Evolutionary conservation across 306 rosid genomes (phyloP).

Genomic region (Mucuna pruriens): DNA sequence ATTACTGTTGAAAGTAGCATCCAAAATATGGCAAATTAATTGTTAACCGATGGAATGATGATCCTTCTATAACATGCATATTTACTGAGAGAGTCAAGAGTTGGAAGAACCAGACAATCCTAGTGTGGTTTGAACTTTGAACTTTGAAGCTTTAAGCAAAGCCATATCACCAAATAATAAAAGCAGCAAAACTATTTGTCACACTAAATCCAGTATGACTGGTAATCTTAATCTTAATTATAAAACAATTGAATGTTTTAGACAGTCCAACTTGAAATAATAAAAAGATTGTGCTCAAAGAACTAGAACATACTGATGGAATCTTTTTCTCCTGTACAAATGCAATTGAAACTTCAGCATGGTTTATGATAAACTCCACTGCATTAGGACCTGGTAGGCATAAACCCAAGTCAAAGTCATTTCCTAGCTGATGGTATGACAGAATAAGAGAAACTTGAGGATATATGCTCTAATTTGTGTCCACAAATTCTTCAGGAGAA

Average conservation of each 20-base stretch:
- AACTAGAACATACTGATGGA: slow-evolving; percentile 69
- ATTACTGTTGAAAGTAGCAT: not conserved
- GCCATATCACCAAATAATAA: not conserved
- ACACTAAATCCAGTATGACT: not conserved
- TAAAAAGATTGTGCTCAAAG: not conserved
- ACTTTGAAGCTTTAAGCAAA: slow-evolving; percentile 5
- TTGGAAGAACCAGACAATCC: not conserved
- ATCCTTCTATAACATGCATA: not conserved
- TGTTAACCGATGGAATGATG: not conserved
- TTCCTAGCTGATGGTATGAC: not conserved
- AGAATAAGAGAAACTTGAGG: not conserved
- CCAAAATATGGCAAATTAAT: not conserved
- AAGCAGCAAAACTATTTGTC: not conserved
- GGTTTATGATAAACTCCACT: slow-evolving; percentile 88
- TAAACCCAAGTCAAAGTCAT: slow-evolving; percentile 38
- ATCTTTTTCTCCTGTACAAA: slow-evolving; percentile 91
- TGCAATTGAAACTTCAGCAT: slow-evolving; percentile 92
- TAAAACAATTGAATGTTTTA: not conserved
- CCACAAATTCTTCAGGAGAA: slow-evolving; percentile 1
- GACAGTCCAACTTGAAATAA: not conserved
- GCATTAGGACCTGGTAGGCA: slow-evolving; percentile 81
- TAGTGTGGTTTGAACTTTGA: not conserved
- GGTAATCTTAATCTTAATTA: not conserved
- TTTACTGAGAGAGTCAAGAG: not conserved
- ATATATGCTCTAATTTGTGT: not conserved